Evolutionary conservation across 495 filamentous ascomycete species (phyloP).

Genomic region (Chlorociboria aeruginascens): DNA sequence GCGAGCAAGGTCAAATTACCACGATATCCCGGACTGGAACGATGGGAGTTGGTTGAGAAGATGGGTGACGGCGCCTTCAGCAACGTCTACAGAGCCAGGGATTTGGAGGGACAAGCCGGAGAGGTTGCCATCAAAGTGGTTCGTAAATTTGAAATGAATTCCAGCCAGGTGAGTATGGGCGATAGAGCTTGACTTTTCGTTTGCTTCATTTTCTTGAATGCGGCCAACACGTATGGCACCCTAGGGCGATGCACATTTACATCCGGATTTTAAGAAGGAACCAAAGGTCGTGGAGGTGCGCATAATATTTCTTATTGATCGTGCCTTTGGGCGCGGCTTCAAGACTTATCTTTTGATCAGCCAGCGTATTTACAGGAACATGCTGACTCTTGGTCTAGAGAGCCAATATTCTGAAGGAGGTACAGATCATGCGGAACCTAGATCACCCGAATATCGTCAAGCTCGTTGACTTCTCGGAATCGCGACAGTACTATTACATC

Average conservation of each 20-base stretch:
- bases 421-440: constrained; percentile 94
- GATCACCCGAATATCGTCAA: constrained; percentile 94
- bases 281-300: constrained; percentile 95
- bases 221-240: constrained; percentile 15
- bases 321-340: neutral
- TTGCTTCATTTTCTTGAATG: constrained; percentile 11
- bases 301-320: constrained; percentile 24
- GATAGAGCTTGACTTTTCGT: constrained; percentile 12
- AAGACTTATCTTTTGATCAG: constrained; percentile 7
- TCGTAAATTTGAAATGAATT: constrained; percentile 97
- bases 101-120: constrained; percentile 50
- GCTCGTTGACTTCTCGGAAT: constrained; percentile 87
- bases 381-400: constrained; percentile 41
- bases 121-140: constrained; percentile 98
- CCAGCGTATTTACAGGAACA: constrained; percentile 7
- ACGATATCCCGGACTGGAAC: constrained; percentile 79
- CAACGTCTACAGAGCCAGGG: constrained; percentile 87
- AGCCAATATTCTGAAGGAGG: constrained; percentile 95
- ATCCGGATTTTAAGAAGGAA: constrained; percentile 89
- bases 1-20: constrained; percentile 75
- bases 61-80: constrained; percentile 99
- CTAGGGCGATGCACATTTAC: constrained; percentile 77
- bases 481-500: constrained; percentile 92
- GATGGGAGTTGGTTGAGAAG: constrained; percentile 86
- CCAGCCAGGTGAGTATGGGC: constrained; percentile 71